Evolutionary conservation across 1,139 yeast genomes (phyloP).

Genomic region (Saccharomycopsis hybrid): DNA sequence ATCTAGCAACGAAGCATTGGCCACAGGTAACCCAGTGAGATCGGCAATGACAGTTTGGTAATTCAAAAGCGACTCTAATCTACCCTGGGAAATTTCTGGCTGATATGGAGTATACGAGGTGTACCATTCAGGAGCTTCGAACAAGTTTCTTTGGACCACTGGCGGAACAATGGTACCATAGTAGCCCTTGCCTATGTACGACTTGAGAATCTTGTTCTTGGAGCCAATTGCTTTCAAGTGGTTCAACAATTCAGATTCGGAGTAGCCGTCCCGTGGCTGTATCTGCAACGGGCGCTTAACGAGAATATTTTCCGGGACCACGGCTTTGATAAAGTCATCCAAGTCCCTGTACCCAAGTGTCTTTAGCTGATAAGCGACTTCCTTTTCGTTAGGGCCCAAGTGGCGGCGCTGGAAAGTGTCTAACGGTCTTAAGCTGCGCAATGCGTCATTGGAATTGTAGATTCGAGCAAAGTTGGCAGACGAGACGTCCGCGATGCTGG

Average conservation of each 20-base stretch:
- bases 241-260: conserved; percentile 74
- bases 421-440: conserved; percentile 18
- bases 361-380: conserved; percentile 58
- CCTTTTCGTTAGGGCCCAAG: conserved; percentile 69
- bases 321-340: conserved; percentile 61
- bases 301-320: conserved; percentile 73
- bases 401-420: conserved; percentile 91
- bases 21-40: conserved; percentile 84
- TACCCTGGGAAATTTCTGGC: conserved; percentile 96
- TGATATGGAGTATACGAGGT: conserved; percentile 98
- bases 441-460: conserved; percentile 27
- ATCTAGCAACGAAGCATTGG: conserved; percentile 89
- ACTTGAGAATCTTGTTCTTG: conserved; percentile 60
- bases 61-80: conserved; percentile 82
- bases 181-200: conserved; percentile 91
- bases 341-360: conserved; percentile 62
- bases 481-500: conserved; percentile 43
- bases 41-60: conserved; percentile 87
- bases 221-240: conserved; percentile 64
- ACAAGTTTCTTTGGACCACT: conserved; percentile 83
- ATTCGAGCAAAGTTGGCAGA: conserved; percentile 37
- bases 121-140: conserved; percentile 97
- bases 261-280: conserved; percentile 52
- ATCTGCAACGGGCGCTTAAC: conserved; percentile 59
- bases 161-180: conserved; percentile 88